Percentiles rank a stretch among this genome's conserved stretches.
phyloP scores from a whole-genome alignment of 345 rosid species.

The Citrus hindsii region DNA sequence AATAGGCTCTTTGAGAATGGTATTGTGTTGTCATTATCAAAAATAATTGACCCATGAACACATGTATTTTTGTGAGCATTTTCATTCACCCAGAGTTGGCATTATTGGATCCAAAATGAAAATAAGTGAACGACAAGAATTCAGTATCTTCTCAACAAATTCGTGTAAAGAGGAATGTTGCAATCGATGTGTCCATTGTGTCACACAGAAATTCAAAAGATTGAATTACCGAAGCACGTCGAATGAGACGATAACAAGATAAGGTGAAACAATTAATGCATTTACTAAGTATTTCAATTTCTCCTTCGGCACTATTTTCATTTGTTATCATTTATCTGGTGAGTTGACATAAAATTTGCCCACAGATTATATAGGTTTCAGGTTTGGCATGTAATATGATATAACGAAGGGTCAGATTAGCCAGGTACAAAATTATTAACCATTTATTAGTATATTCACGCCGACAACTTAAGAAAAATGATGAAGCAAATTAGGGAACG shows the following conservation, averaged over 20 bases:
- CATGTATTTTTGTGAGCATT: no score
- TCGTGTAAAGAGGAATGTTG: not conserved
- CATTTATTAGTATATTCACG: not conserved
- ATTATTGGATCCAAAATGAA: not conserved
- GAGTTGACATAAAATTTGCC: not conserved
- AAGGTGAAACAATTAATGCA: not conserved
- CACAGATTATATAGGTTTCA: no score
- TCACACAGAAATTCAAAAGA: not conserved
- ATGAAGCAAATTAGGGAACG: slow-evolving; percentile 16
- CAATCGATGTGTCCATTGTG: not conserved
- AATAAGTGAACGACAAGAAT: not conserved
- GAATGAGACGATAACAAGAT: not conserved
- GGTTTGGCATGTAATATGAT: not conserved
- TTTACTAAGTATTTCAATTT: no score
- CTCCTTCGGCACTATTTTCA: not conserved
- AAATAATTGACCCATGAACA: not conserved
- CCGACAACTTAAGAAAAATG: slow-evolving; percentile 13
- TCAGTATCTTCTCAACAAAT: not conserved
- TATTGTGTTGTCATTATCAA: slow-evolving; percentile 5
- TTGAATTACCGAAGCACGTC: not conserved
- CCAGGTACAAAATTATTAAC: not conserved
- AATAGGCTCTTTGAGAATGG: slow-evolving; percentile 8
- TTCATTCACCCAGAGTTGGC: not conserved
- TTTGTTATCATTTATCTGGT: not conserved
- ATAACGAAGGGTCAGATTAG: slow-evolving; percentile 11